These are phyloP conservation scores for Aspergillus baeticus DNA, from an alignment of 495 filamentous ascomycete genomes.

Conservation along the genomic window DNA sequence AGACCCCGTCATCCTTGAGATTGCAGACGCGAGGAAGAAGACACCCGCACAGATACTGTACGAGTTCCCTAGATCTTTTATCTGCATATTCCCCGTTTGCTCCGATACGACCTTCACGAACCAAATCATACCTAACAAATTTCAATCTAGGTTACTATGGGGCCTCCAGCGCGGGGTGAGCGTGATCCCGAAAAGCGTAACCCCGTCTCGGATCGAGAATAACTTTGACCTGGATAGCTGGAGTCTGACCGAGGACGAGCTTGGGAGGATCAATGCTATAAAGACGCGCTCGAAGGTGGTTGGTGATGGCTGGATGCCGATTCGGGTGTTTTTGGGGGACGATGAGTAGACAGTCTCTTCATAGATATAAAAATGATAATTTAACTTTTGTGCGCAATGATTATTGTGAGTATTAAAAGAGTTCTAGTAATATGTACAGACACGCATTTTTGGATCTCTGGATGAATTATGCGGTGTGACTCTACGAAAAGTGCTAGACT, in stretches of 20 bases:
- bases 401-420: too few species aligned
- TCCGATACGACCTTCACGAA: background rate
- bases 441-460: too few species aligned
- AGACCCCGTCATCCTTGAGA: background rate
- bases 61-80: background rate
- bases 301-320: constrained; percentile 8
- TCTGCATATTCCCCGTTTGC: background rate
- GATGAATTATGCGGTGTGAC: too few species aligned
- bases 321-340: background rate
- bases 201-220: constrained; percentile 4
- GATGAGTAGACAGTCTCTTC: constrained; percentile 2
- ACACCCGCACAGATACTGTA: constrained; percentile 9
- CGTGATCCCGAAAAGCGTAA: constrained; percentile 3
- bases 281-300: constrained; percentile 8
- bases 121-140: background rate
- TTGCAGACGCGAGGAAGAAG: background rate
- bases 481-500: too few species aligned
- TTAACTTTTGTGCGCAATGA: too few species aligned
- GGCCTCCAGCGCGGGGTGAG: background rate
- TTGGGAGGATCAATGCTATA: background rate
- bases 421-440: too few species aligned
- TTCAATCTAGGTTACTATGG: background rate
- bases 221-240: constrained; percentile 7
- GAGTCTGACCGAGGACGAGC: background rate
- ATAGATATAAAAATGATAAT: too few species aligned